Evolutionary conservation across 495 filamentous ascomycete species (phyloP), one percentile per base, ranked within the genome.

Genomic region (Podospora fimiseda): DNA sequence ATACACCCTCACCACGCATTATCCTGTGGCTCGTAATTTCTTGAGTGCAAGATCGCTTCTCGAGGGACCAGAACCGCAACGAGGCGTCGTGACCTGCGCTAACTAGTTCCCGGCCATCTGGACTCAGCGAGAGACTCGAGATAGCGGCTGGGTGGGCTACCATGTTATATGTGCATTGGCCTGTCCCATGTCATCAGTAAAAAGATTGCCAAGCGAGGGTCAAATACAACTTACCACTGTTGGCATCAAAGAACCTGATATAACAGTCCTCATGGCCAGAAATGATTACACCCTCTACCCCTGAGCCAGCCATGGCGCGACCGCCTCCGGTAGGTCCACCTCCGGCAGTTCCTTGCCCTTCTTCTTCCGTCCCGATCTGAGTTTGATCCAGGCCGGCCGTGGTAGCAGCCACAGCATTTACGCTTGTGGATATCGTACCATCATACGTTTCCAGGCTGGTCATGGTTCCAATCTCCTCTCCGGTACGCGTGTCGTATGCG

Each of bases 141-240:
- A 97, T 96, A 37, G 93, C 83, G 2, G 90, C 85, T 2, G 92
- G 89, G 64, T 98, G 93, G 2, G 93, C 93, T 51, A 96, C 83
- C 93, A 98, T 97, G 58, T 84, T 91, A 69, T 97, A 98, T 14
- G 94, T 96, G 74, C 90, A 96, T 93, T 97, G 94, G 56, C 93
- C 93, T 98, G 60, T 11, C 9, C 66, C 75, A 73, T 54, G 45
- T 48, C 20, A 16, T 39, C 14, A 21, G 13, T 37, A 15, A 3
- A 49, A 30, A 1, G 46, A 43, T 5, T 27, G 30, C 1, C 11
- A 48, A 9, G 19, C 16, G 9, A 9, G 9, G 48, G 6, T 14
- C 38, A 15, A 15, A 40, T 16, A 45, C 16, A 60, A 84, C 89
- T 68, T 82, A 97, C 93, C 93, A 70, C 88, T 95, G 63, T 97